Evolutionary conservation across 2,329 filamentous ascomycete species (phyloP).

Genomic region (Macrophomina pseudophaseolina): DNA sequence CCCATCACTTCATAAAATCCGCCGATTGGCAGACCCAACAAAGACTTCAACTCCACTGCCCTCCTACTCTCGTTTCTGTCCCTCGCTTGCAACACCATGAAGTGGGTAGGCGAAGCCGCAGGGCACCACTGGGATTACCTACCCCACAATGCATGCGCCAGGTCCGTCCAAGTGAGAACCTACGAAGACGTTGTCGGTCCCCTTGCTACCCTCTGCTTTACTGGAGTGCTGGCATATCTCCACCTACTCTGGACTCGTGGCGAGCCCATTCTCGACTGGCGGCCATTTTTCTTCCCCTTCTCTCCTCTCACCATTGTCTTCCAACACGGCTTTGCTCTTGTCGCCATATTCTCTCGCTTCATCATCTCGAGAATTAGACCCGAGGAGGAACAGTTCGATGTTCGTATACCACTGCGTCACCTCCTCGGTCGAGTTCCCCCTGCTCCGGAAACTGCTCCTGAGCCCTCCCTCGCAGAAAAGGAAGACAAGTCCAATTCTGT

Average conservation of each 20-base stretch:
- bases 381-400: background rate
- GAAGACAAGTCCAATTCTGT: background rate
- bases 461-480: background rate
- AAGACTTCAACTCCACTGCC: background rate
- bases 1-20: background rate
- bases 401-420: background rate
- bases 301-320: slow-evolving; percentile 2
- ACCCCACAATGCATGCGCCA: background rate
- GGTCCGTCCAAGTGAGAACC: background rate
- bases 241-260: slow-evolving; percentile 10
- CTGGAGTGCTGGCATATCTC: background rate
- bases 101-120: background rate
- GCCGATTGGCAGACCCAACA: background rate
- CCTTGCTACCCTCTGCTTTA: background rate
- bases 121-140: background rate
- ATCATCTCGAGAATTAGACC: background rate
- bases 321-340: background rate
- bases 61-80: background rate
- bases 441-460: background rate
- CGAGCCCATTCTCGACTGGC: slow-evolving; percentile 1
- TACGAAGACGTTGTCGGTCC: background rate
- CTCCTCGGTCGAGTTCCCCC: background rate
- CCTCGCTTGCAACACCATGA: background rate
- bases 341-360: background rate
- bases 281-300: slow-evolving; percentile 7